Percentiles rank a stretch among this genome's conserved stretches.
Conservation (phyloP, 768 basidiomycete species). For the Lactarius deliciosus region DNA sequence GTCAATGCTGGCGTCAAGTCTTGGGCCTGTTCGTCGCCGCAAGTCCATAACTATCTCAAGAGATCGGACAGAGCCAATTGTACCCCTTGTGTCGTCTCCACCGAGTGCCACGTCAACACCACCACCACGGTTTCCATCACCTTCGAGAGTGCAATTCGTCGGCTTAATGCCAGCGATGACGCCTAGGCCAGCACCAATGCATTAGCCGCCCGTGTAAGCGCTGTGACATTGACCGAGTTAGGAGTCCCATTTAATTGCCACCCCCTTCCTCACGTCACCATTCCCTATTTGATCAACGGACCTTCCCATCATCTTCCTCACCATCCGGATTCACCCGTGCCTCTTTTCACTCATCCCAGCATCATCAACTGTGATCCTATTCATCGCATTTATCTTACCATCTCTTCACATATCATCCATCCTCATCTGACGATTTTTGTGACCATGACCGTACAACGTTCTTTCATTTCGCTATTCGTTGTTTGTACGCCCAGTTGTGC, state of each 20-base stretch:
- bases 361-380: slow-evolving; percentile 27
- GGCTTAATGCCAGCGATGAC: slow-evolving; percentile 31
- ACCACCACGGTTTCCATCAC: slow-evolving; percentile 28
- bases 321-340: slow-evolving; percentile 28
- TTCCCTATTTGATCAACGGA: slow-evolving; percentile 27
- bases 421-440: slow-evolving; percentile 24
- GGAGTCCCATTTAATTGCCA: slow-evolving; percentile 22
- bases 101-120: slow-evolving; percentile 24
- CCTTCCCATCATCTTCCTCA: slow-evolving; percentile 23
- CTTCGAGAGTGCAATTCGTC: slow-evolving; percentile 26
- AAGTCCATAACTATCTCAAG: slow-evolving; percentile 24
- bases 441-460: slow-evolving; percentile 23
- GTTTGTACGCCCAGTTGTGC: slow-evolving; percentile 15
- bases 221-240: slow-evolving; percentile 14
- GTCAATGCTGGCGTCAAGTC: slow-evolving; percentile 16
- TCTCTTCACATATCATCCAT: slow-evolving; percentile 27
- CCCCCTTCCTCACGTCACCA: slow-evolving; percentile 24
- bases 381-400: slow-evolving; percentile 28
- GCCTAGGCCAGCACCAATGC: slow-evolving; percentile 16
- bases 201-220: slow-evolving; percentile 6
- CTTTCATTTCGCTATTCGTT: slow-evolving; percentile 13
- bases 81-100: slow-evolving; percentile 9
- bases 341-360: slow-evolving; percentile 20
- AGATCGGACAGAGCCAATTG: slow-evolving; percentile 18
- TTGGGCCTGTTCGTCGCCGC: slow-evolving; percentile 30